Conservation (phyloP, 306 rosid genomes). For the Inga leiocalycina region DNA sequence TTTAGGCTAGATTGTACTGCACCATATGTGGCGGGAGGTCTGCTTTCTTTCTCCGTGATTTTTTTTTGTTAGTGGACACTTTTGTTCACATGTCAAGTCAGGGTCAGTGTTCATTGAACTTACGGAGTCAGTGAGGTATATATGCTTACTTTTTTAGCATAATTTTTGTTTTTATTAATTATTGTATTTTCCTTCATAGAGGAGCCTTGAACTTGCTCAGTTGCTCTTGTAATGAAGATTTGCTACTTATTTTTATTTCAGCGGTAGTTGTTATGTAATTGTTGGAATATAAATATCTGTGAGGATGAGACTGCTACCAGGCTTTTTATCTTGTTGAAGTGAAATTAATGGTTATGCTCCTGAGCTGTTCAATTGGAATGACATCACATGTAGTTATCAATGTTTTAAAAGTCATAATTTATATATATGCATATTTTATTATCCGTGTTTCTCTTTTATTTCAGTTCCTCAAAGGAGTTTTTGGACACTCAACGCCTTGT, state of each 20-base stretch:
- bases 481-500: conserved; percentile 87
- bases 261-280: not conserved
- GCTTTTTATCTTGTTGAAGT: not conserved
- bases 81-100: conserved; percentile 44
- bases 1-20: conserved; percentile 78
- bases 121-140: conserved; percentile 36
- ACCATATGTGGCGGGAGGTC: conserved; percentile 86
- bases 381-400: not conserved
- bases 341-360: not conserved
- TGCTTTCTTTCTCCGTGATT: conserved; percentile 61
- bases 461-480: conserved; percentile 92
- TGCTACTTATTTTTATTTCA: not conserved
- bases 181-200: not conserved
- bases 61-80: conserved; percentile 45
- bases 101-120: conserved; percentile 42
- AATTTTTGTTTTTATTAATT: not conserved
- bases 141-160: not conserved
- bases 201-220: conserved; percentile 19
- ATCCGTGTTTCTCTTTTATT: conserved; percentile 34
- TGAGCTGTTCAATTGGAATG: not conserved
- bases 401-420: not conserved
- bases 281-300: not conserved
- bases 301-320: not conserved
- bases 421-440: conserved; percentile 18
- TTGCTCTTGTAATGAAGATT: conserved; percentile 13